Percentiles rank a stretch among this genome's conserved stretches.
Evolutionary conservation across 345 rosid genomes (phyloP).

Genomic region (Ailanthus altissimus): DNA sequence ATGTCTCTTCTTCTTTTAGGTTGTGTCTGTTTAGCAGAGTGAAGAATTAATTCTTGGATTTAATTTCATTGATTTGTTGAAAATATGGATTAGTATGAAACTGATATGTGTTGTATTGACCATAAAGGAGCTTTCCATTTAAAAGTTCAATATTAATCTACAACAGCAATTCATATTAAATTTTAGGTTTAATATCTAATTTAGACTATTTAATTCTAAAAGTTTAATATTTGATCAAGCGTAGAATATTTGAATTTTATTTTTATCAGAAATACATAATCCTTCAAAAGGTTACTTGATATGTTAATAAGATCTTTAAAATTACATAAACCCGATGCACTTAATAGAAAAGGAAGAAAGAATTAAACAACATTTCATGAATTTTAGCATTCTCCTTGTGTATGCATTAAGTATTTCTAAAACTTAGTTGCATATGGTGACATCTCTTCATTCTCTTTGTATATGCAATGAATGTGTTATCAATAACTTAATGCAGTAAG

Average conservation of each 20-base stretch:
- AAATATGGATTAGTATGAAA: too few species aligned
- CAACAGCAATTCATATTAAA: too few species aligned
- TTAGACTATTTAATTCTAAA: too few species aligned
- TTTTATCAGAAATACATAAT: too few species aligned
- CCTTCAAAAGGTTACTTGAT: not conserved
- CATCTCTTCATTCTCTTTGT: not conserved
- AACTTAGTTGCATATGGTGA: not conserved
- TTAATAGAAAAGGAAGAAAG: not conserved
- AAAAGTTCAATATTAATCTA: too few species aligned
- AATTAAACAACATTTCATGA: not conserved
- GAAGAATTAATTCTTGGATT: too few species aligned
- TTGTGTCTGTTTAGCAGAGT: too few species aligned
- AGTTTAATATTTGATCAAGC: not conserved
- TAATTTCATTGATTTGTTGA: too few species aligned
- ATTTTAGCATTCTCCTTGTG: not conserved
- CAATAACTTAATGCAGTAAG: not conserved
- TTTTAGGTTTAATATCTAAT: too few species aligned
- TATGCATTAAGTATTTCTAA: not conserved
- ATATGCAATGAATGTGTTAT: not conserved
- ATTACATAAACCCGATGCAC: not conserved
- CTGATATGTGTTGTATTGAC: too few species aligned
- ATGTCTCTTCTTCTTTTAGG: not conserved
- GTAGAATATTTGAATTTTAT: not conserved
- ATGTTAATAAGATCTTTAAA: not conserved
- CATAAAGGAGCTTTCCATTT: too few species aligned